These are phyloP conservation scores for Fraxinus sp. DNA, from an alignment of 305 asterid species.

Conservation along the genomic window DNA sequence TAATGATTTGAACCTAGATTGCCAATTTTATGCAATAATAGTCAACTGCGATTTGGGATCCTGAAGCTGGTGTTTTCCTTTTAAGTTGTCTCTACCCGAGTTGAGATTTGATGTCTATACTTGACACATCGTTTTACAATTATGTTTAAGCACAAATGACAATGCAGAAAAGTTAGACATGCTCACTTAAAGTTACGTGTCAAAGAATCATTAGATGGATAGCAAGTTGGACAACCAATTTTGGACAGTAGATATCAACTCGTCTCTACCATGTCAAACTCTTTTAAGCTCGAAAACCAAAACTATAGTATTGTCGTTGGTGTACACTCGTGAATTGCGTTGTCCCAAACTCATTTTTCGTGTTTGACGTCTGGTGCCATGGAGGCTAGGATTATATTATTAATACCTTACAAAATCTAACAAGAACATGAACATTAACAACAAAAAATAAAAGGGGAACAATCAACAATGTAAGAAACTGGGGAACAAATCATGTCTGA, in stretches of 20 bases:
- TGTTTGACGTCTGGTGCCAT: background rate
- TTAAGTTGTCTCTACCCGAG: too few species aligned
- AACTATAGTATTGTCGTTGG: background rate
- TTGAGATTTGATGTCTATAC: too few species aligned
- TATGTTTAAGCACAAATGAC: too few species aligned
- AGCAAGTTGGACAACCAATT: too few species aligned
- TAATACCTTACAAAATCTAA: background rate
- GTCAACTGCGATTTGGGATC: too few species aligned
- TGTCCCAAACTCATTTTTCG: background rate
- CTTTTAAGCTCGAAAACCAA: background rate
- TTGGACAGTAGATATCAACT: too few species aligned
- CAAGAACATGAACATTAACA: too few species aligned
- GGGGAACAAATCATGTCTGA: background rate
- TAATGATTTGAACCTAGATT: background rate
- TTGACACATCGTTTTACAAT: too few species aligned
- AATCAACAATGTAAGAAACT: background rate
- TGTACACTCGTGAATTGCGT: background rate
- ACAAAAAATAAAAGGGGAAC: background rate
- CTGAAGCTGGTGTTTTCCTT: too few species aligned
- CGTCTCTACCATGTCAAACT: background rate
- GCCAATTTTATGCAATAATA: background rate
- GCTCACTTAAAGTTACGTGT: too few species aligned
- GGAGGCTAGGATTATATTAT: background rate
- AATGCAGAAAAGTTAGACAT: too few species aligned
- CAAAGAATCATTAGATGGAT: too few species aligned